phyloP scores from a whole-genome alignment of 1,284 basidiomycete genomes.

The Cutaneotrichosporon cutaneum region DNA sequence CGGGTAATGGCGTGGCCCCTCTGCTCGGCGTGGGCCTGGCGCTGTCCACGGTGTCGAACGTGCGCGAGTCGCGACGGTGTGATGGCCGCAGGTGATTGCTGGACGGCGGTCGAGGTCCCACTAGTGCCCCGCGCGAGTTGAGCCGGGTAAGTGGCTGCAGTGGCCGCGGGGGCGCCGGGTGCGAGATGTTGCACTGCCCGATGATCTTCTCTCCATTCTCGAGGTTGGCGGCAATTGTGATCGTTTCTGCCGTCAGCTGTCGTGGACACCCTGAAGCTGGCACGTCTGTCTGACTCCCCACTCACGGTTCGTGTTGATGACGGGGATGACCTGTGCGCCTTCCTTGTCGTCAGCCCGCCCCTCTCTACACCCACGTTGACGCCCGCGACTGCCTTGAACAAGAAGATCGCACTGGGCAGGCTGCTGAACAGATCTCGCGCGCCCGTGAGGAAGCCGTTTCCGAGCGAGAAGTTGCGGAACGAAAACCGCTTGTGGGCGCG shows the following conservation, averaged over 20 bases:
- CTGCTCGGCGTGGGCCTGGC: conserved; percentile 25
- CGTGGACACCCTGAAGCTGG: not conserved
- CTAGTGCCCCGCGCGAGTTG: not conserved
- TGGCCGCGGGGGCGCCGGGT: conserved; percentile 58
- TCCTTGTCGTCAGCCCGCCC: conserved; percentile 22
- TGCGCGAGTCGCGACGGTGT: conserved; percentile 45
- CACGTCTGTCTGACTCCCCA: conserved; percentile 10
- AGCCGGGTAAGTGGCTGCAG: conserved; percentile 1
- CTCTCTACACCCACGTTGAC: conserved; percentile 41
- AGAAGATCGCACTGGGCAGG: conserved; percentile 88
- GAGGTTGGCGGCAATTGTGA: conserved; percentile 94
- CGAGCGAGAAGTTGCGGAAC: conserved; percentile 69
- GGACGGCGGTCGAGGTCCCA: not conserved
- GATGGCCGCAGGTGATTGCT: conserved; percentile 10
- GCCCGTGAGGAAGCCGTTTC: conserved; percentile 85
- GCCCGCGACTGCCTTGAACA: conserved; percentile 88
- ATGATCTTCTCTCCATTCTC: conserved; percentile 75
- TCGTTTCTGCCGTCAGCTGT: conserved; percentile 57
- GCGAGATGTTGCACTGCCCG: conserved; percentile 96
- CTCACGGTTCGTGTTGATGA: conserved; percentile 84
- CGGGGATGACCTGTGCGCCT: conserved; percentile 64
- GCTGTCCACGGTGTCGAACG: conserved; percentile 47
- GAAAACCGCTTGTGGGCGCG: conserved; percentile 89
- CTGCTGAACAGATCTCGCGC: conserved; percentile 84
- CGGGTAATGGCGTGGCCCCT: conserved; percentile 8